A percentile compares a stretch with the other conserved stretches of the same genome.
These are phyloP conservation scores for Bacterosira constricta DNA, from an alignment of 108 stramenopile genomes.

Conservation along the genomic window DNA sequence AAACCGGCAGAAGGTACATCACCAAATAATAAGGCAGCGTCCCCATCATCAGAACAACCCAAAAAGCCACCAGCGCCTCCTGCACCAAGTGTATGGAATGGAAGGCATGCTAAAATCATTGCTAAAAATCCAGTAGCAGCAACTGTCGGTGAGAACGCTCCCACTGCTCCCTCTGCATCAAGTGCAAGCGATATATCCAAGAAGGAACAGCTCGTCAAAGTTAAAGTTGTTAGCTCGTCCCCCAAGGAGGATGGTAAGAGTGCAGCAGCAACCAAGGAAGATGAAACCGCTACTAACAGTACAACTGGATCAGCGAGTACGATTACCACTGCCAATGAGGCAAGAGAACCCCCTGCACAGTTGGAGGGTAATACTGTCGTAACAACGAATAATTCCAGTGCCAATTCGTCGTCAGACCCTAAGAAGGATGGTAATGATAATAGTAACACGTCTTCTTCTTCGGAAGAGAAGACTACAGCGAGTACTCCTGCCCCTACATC, in stretches of 20 bases:
- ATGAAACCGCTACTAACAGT: slow-evolving; percentile 42
- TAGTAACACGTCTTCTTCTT: too few relatives aligned
- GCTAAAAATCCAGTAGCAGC: slow-evolving; percentile 12
- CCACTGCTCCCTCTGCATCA: background rate
- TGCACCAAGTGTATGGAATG: slow-evolving; percentile 39
- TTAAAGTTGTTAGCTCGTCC: too few relatives aligned
- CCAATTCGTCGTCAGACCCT: too few relatives aligned
- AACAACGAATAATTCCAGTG: background rate
- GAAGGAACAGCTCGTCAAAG: too few relatives aligned
- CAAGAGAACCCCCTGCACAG: background rate
- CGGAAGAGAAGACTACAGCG: background rate
- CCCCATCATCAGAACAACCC: background rate
- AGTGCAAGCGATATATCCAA: background rate
- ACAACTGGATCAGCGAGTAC: slow-evolving; percentile 42
- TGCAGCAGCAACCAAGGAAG: slow-evolving; percentile 12
- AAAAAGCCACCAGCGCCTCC: slow-evolving; percentile 6
- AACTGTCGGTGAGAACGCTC: background rate
- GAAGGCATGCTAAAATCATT: slow-evolving; percentile 37
- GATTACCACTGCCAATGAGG: slow-evolving; percentile 21
- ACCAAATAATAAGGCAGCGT: slow-evolving; percentile 1
- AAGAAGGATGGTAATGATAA: too few relatives aligned
- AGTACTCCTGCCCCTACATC: background rate
- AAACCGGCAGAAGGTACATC: background rate
- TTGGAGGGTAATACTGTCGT: slow-evolving; percentile 8
- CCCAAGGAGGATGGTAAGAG: slow-evolving; percentile 9